Evolutionary conservation across 257 asterid species (phyloP), one percentile per base, ranked within the genome.

Genomic region (Penstemon eatonii): DNA sequence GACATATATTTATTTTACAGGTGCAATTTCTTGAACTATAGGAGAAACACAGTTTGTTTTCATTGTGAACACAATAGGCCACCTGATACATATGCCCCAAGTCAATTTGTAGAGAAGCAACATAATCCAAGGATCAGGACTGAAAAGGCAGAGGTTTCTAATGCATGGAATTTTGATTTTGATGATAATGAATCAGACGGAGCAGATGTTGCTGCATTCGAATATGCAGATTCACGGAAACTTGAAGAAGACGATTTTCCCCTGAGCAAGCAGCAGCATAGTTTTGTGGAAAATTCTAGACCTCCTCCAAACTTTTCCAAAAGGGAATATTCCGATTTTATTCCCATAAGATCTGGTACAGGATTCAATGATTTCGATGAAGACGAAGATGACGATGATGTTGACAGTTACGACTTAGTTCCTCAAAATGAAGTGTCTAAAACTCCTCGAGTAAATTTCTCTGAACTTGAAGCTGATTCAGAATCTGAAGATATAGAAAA

Each of bases 151-250:
- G 89, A 83, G 68, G 76, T 91, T 71, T 75, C 99, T 52, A 82
- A 80, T 70, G 95, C 97, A 37, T 93, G 99, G 97, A 93, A 93
- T 76, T 93, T 93, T 64, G 95, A 93, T 76, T 93, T 93, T 76
- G 99, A 93, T 59, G 99, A 93, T 69, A 84, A 93, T 72, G 99
- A 90, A 75, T 93, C 99, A 10, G 99, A 90, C 78, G 99, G 99
- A 45, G 97, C 99, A 37, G 99, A 90, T 71, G 87, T 93, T 71
- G 96, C 97, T 75, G 79, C 96, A 49, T 93, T 93, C 53, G 99
- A 93, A 84, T 65, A 79, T 83, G 99, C 96, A 68, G 99, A 93
- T 87, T 83, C 97, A 65, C 78, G 25, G 68, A 88, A 72, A 78
- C 59, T 66, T 65, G 80, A 76, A 46, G 80, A 76, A 46, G 81